Conservation (phyloP, 345 rosid species). For the Populus alba region DNA sequence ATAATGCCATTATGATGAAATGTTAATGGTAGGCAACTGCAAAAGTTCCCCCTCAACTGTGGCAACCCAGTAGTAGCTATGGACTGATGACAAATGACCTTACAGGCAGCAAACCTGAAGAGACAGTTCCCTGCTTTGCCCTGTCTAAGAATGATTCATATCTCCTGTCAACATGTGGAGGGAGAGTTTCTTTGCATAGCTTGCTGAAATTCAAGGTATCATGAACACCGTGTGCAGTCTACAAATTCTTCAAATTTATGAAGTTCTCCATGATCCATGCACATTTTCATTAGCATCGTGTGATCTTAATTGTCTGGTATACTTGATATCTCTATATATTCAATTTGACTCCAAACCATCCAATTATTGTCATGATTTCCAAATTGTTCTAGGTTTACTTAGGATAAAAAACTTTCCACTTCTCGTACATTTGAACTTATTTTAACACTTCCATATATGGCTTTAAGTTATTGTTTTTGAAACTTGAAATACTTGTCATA, state of each 20-base stretch:
- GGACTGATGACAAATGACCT: constrained; percentile 37
- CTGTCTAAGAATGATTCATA: constrained; percentile 43
- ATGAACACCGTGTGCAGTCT: neutral
- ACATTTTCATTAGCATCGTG: neutral
- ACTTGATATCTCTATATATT: neutral
- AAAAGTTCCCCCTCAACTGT: constrained; percentile 27
- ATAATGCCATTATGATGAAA: neutral
- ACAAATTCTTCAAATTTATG: neutral
- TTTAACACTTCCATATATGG: neutral
- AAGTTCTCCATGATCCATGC: neutral
- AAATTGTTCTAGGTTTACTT: neutral
- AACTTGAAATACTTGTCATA: neutral
- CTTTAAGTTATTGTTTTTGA: constrained; percentile 1
- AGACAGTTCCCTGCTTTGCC: constrained; percentile 33
- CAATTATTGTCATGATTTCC: neutral
- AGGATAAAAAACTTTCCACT: neutral
- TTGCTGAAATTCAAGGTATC: constrained; percentile 37
- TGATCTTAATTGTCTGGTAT: neutral
- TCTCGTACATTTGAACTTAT: neutral
- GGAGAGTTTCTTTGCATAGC: constrained; percentile 41
- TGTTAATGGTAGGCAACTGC: constrained; percentile 33
- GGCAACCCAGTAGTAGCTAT: constrained; percentile 30
- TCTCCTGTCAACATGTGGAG: constrained; percentile 49
- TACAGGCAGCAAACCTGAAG: constrained; percentile 19
- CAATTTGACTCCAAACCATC: neutral